Evolutionary conservation across 345 rosid genomes (phyloP).

Genomic region (Sisymbrium altissimum): DNA sequence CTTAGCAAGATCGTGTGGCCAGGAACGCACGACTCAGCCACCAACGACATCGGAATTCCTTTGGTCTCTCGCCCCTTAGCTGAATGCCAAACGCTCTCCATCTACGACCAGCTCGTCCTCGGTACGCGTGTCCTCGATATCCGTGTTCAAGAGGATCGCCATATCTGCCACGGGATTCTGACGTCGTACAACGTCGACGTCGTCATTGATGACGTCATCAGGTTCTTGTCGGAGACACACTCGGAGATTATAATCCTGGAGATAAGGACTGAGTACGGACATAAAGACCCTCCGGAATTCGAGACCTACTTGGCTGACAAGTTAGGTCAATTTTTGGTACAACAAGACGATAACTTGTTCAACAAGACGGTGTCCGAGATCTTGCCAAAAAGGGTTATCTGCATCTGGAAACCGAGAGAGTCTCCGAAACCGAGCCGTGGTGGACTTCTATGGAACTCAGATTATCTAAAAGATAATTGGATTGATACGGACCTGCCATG

Average conservation of each 20-base stretch:
- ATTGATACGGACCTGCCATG: conserved; percentile 72
- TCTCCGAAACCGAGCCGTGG: conserved; percentile 54
- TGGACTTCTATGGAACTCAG: conserved; percentile 56
- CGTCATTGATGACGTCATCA: conserved; percentile 56
- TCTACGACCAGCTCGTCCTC: conserved; percentile 58
- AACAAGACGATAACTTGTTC: conserved; percentile 59
- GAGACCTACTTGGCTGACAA: conserved; percentile 58
- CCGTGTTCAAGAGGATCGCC: conserved; percentile 58
- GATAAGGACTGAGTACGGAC: conserved; percentile 74
- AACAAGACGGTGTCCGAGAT: conserved; percentile 49
- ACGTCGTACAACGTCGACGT: conserved; percentile 49
- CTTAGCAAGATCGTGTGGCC: conserved; percentile 81
- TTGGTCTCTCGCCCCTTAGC: conserved; percentile 61
- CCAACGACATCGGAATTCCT: conserved; percentile 65
- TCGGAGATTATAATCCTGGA: conserved; percentile 71
- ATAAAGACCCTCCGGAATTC: conserved; percentile 64
- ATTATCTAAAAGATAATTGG: conserved; percentile 72
- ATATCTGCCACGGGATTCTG: conserved; percentile 70
- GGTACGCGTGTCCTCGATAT: conserved; percentile 69
- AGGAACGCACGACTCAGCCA: conserved; percentile 85
- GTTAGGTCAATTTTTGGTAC: conserved; percentile 57
- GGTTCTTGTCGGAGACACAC: conserved; percentile 59
- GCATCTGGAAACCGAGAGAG: conserved; percentile 77
- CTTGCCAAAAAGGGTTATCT: conserved; percentile 67
- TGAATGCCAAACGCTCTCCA: conserved; percentile 69